A percentile compares a stretch with the other conserved stretches of the same genome.
Evolutionary conservation across 2,329 filamentous ascomycete species (phyloP).

Genomic region (Grosmannia clavigera): DNA sequence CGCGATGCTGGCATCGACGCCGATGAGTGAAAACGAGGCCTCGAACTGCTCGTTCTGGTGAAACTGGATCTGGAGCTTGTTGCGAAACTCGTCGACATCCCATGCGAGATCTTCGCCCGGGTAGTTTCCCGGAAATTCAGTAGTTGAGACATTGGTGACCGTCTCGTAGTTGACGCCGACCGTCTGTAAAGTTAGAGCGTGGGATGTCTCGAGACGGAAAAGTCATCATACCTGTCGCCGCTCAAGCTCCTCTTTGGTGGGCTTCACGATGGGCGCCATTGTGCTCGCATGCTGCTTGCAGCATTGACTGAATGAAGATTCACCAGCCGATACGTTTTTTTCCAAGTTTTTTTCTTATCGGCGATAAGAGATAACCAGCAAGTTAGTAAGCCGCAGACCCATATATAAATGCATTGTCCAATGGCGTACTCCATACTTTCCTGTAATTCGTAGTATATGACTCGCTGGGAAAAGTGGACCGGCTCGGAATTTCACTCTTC

Average conservation of each 20-base stretch:
- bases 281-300: constrained; percentile 4
- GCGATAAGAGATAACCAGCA: background rate
- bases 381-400: background rate
- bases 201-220: background rate
- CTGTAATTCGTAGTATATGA: constrained; percentile 12
- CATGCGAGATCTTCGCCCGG: constrained; percentile 61
- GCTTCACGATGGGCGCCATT: constrained; percentile 31
- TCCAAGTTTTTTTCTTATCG: background rate
- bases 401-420: constrained; percentile 1
- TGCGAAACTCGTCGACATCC: constrained; percentile 31
- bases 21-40: constrained; percentile 80
- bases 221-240: constrained; percentile 41
- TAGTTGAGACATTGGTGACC: constrained; percentile 77
- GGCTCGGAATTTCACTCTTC: constrained; percentile 8
- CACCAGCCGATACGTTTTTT: constrained; percentile 2
- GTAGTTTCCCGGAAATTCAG: constrained; percentile 84
- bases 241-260: constrained; percentile 44
- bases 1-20: constrained; percentile 82
- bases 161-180: constrained; percentile 84
- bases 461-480: constrained; percentile 10
- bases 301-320: background rate
- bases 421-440: background rate
- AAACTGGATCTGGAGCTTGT: constrained; percentile 49
- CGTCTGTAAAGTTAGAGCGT: constrained; percentile 37
- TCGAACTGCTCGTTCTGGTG: constrained; percentile 71